Evolutionary conservation across 2,329 filamentous ascomycete species (phyloP), one percentile per base, ranked within the genome.

Genomic region (Escovopsis sp.): DNA sequence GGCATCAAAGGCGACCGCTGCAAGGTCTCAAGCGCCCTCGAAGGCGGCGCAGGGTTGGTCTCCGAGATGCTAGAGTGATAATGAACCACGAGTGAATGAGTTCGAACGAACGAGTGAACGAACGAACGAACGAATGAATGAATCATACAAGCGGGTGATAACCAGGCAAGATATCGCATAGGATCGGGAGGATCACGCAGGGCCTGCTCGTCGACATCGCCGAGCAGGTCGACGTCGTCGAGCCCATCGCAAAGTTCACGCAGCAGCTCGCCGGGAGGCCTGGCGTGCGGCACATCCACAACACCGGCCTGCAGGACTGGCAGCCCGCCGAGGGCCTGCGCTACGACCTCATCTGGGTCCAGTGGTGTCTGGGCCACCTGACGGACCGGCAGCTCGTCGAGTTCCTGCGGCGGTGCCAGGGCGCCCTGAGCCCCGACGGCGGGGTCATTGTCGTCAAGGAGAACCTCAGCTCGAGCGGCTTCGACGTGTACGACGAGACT

Each of bases 341-440:
- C 39, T 95, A 95, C 59, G 81, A 88, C 56, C 59, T 94, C 37
- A 77, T 95, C 46, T 94, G 85, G 84, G 81, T 75, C 40, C 88
- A 95, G 60, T 94, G 88, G 87, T 95, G 87, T 59, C 61, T 89
- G 7, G 82, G 84, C 20, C 81, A 95, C 58, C 64, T 94, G 42
- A 86, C 74, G 0, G 86, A 94, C 55, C 61, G 60, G 7, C 77
- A 93, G 57, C 57, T 95, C 4, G 66, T 82, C 1, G 64, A 63
- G 2, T 94, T 80, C 53, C 60, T 95, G 13, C 51, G 63, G 43
- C 67, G 74, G 24, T 84, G 84, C 56, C 71, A 68, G 38, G 50
- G 58, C 0, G 66, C 46, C 0, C 39, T 66, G 3, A 44, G 44
- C 1, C 53, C 54, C 2, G 54, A 54, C 0, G 52, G 50, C n/a